Evolutionary conservation across 169 alveolate species (phyloP), one percentile per base, ranked within the genome.

Genomic region (Plasmodium adleri): DNA sequence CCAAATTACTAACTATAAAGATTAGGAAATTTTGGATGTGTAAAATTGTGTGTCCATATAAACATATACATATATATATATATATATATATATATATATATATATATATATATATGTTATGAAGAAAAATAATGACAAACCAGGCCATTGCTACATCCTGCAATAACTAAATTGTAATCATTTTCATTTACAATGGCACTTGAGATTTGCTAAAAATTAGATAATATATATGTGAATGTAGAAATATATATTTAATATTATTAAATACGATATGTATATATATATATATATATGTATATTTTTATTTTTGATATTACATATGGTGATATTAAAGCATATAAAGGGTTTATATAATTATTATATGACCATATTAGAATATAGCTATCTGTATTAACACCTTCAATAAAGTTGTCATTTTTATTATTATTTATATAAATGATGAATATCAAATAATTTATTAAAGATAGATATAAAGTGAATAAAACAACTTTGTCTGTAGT

Each of bases 81-180:
- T 15, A 26, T 8, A 70, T 20, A 70, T 70, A 45, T 22, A 70
- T 45, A 54, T 9, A 28, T n/a, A 54, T 26, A 26, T 26, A 26
- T 26, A 26, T 26, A 39, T 12, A 26, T 26, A n/a, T 49, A 28
- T 59, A 59, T 59, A 15, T 15, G 0, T 59, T 59, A 8, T 22
- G 13, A 64, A 64, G 43, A 32, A 47, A 17, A 56, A 5, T 6
- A 9, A 47, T 17, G 8, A 7, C 80, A 47, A 68, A 80, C 90
- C 90, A 80, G 47, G 67, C 90, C 90, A 52, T 80, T 80, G 26
- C 73, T 80, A n/a, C 83, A 80, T 39, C 90, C 90, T 17, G 90
- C 90, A 62, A 80, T 67, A 22, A 80, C 80, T 62, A 80, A 56
- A 62, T 80, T 43, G 54, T 80, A 67, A 66, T 52, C 73, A 45